These are phyloP conservation scores for Fusarium oxysporum DNA, from an alignment of 2,329 filamentous ascomycete genomes.

Conservation along the genomic window DNA sequence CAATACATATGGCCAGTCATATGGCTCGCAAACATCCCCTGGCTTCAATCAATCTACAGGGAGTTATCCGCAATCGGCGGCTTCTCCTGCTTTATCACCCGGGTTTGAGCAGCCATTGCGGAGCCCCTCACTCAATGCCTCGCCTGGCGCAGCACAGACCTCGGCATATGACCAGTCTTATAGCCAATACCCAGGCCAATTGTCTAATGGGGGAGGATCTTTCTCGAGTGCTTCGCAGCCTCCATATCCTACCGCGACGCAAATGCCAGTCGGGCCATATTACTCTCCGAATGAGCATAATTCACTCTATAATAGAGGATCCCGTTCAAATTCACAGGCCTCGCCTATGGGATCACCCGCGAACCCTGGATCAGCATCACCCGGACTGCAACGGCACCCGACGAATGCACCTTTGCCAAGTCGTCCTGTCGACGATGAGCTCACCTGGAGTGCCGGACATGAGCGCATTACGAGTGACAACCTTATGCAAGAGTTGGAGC, in stretches of 20 bases:
- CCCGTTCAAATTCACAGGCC: conserved; percentile 62
- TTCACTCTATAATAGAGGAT: conserved; percentile 57
- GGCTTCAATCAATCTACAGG: conserved; percentile 52
- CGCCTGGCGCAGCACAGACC: conserved; percentile 44
- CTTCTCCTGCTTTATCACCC: conserved; percentile 48
- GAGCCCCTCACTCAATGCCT: conserved; percentile 50
- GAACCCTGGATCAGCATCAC: conserved; percentile 52
- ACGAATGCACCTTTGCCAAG: conserved; percentile 71
- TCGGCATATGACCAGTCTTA: conserved; percentile 54
- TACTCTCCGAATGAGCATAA: conserved; percentile 61
- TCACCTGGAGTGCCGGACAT: conserved; percentile 55
- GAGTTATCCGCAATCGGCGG: conserved; percentile 43
- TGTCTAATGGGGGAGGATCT: conserved; percentile 55
- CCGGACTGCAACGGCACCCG: conserved; percentile 66
- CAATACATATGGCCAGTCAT: conserved; percentile 57
- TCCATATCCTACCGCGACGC: conserved; percentile 64
- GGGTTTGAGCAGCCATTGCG: conserved; percentile 57
- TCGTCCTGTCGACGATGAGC: conserved; percentile 61
- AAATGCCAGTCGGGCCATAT: conserved; percentile 65
- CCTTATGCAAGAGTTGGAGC: conserved; percentile 69
- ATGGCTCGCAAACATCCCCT: conserved; percentile 53
- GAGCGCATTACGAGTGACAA: conserved; percentile 62
- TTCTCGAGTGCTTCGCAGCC: conserved; percentile 53
- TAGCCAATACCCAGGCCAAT: conserved; percentile 52
- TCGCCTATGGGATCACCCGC: conserved; percentile 62